Percentiles rank a stretch among this genome's conserved stretches.
phyloP scores from a whole-genome alignment of 768 basidiomycete genomes.

The Daedalea quercina region DNA sequence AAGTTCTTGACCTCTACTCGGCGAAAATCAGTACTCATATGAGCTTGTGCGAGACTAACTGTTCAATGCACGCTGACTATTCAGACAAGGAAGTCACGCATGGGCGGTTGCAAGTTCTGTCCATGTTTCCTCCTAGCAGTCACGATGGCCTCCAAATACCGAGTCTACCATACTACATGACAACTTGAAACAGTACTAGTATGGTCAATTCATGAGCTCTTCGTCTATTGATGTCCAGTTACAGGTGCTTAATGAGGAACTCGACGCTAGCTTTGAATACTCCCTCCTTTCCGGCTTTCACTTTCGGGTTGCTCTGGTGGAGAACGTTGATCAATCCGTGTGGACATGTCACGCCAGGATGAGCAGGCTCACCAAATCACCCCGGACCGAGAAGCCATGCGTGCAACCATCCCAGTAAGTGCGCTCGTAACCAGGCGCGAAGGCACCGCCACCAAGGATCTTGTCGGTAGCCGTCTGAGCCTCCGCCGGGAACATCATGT shows the following conservation, averaged over 20 bases:
- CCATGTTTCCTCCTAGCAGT: too few relatives aligned
- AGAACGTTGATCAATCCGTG: not conserved
- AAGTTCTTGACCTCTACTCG: too few relatives aligned
- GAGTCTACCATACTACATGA: too few relatives aligned
- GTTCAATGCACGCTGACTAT: too few relatives aligned
- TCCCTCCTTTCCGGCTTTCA: slow-evolving; percentile 59
- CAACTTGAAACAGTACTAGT: not conserved
- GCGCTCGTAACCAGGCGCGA: slow-evolving; percentile 31
- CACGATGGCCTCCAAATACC: too few relatives aligned
- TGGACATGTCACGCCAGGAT: slow-evolving; percentile 4
- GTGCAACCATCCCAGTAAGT: slow-evolving; percentile 25
- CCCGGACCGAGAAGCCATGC: slow-evolving; percentile 37
- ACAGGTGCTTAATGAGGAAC: slow-evolving; percentile 38
- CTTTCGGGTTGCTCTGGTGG: slow-evolving; percentile 31
- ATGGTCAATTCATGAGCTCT: not conserved
- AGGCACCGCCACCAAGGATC: slow-evolving; percentile 33
- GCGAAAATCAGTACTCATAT: too few relatives aligned
- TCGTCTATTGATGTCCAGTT: not conserved
- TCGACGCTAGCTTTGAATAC: slow-evolving; percentile 50
- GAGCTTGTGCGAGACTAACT: too few relatives aligned
- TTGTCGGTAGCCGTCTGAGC: slow-evolving; percentile 28
- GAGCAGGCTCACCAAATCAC: slow-evolving; percentile 28
- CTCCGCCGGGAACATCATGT: slow-evolving; percentile 27
- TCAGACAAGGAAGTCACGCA: too few relatives aligned
- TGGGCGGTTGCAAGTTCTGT: too few relatives aligned